Evolutionary conservation across 2,329 filamentous ascomycete genomes (phyloP).

Genomic region (Cordyceps fumosorosea): DNA sequence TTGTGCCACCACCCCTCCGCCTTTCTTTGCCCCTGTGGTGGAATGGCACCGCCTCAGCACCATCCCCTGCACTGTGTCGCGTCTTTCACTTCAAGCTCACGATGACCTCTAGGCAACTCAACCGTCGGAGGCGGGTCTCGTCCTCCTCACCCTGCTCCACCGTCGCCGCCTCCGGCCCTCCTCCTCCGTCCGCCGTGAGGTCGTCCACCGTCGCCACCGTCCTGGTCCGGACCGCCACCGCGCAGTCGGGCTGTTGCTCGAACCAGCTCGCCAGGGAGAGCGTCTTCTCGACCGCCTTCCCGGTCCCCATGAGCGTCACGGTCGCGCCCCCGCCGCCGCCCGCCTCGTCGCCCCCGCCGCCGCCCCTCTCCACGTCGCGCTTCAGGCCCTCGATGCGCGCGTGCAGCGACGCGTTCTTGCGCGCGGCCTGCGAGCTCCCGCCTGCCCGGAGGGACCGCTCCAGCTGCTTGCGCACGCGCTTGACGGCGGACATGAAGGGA

Average conservation of each 20-base stretch:
- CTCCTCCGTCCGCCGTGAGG: conserved; percentile 31
- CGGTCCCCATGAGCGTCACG: conserved; percentile 58
- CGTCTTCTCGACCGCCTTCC: conserved; percentile 58
- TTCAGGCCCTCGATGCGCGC: conserved; percentile 39
- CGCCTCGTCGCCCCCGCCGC: conserved; percentile 13
- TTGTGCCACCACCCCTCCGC: too few relatives aligned
- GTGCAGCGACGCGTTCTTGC: conserved; percentile 39
- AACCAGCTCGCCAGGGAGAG: conserved; percentile 60
- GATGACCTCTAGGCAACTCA: conserved; percentile 45
- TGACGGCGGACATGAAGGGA: conserved; percentile 61
- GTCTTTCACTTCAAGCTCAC: conserved; percentile 38
- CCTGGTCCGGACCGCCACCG: conserved; percentile 53
- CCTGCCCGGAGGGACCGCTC: conserved; percentile 37
- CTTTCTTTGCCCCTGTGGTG: too few relatives aligned
- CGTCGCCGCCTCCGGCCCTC: conserved; percentile 26
- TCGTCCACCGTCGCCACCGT: conserved; percentile 64
- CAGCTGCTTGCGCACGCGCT: conserved; percentile 58
- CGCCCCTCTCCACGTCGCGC: conserved; percentile 20
- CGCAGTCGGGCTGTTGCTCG: conserved; percentile 51
- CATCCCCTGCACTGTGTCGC: neutral
- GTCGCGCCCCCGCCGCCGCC: conserved; percentile 22
- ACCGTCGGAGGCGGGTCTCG: conserved; percentile 36
- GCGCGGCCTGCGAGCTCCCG: conserved; percentile 34
- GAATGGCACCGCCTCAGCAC: too few relatives aligned
- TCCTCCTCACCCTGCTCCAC: conserved; percentile 27